Base-by-base conservation (phyloP, 768 basidiomycete species). In the Pisolithus orientalis region DNA sequence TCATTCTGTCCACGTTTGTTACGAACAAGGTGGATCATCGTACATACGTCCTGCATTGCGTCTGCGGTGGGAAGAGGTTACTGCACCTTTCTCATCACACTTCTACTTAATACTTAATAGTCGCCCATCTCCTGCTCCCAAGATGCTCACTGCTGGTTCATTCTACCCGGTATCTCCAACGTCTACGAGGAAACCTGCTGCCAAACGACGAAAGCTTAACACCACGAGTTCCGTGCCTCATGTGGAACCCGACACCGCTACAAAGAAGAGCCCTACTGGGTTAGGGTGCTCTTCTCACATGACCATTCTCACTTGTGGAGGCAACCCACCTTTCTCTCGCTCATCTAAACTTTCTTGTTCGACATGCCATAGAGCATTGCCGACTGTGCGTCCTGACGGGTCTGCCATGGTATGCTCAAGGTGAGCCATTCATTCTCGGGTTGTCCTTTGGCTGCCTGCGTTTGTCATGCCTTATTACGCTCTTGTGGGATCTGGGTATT, bases 281-380 rank as follows among this genome's bases (percentile, higher is more conserved):
- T 59, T 57, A 13, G 40, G 25, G 34, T 51, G 42, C 16, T 10
- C 32, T 9, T 37, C 53, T 14, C 32, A 37, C 16, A 16, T 16
- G 4, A 27, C 3, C 14, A 3, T 44, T 21, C 10, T 24, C 9
- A n/a, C 5, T 7, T 31, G 8, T 17, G 32, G 46, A 8, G 6
- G 46, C 46, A 9, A 47, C 32, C 21, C 14, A 40, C 24, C 55
- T 11, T 50, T 3, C 52, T 17, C 42, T n/a, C n/a, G 25, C 6
- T 44, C 8, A n/a, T 29, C 43, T 24, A 67, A 59, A 10, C 54
- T 58, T 27, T 61, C 62, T 39, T 66, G 65, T 44, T 69, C 65
- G 29, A 59, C 65, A 51, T 66, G 65, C 55, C 59, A 66, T 59
- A 67, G 65, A 13, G 48, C 57, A 11, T 57, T 66, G 32, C 61